phyloP scores from a whole-genome alignment of 1,139 yeast genomes.

The Wickerhamiella infanticola region DNA sequence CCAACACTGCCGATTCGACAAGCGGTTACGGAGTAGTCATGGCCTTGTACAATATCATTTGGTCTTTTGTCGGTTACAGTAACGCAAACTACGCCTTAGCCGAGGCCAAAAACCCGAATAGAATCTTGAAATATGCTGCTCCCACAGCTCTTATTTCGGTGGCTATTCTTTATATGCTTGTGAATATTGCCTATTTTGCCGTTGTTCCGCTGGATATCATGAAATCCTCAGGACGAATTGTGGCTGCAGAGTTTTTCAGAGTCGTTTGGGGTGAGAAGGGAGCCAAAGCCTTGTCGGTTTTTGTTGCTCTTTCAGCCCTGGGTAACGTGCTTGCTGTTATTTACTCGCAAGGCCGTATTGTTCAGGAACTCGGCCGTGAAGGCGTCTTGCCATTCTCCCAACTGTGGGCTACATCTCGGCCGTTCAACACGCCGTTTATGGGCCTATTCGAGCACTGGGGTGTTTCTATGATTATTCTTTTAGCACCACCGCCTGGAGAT shows the following conservation, averaged over 20 bases:
- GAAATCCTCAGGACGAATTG: constrained; percentile 45
- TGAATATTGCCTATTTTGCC: constrained; percentile 56
- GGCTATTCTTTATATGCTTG: constrained; percentile 48
- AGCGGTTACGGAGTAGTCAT: constrained; percentile 63
- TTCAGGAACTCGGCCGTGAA: constrained; percentile 60
- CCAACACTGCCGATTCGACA: constrained; percentile 32
- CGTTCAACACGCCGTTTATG: constrained; percentile 41
- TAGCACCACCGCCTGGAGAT: constrained; percentile 62
- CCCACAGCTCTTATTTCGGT: constrained; percentile 49
- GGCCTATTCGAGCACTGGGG: constrained; percentile 41
- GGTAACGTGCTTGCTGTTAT: constrained; percentile 71
- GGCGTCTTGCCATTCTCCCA: constrained; percentile 55
- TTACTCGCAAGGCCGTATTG: constrained; percentile 63
- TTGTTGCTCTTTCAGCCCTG: constrained; percentile 58
- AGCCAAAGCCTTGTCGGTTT: constrained; percentile 52
- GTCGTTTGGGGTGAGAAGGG: constrained; percentile 56
- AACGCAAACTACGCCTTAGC: constrained; percentile 73
- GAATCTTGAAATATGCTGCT: constrained; percentile 56
- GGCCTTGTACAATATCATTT: constrained; percentile 63
- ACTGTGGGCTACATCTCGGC: constrained; percentile 37
- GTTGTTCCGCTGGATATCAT: constrained; percentile 56
- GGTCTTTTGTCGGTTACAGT: constrained; percentile 39
- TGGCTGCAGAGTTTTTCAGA: constrained; percentile 61
- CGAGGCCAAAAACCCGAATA: constrained; percentile 56
- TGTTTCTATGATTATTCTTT: constrained; percentile 37